Evolutionary conservation across 1,139 yeast genomes (phyloP), one percentile per base, ranked within the genome.

Genomic region (Taphrina communis): DNA sequence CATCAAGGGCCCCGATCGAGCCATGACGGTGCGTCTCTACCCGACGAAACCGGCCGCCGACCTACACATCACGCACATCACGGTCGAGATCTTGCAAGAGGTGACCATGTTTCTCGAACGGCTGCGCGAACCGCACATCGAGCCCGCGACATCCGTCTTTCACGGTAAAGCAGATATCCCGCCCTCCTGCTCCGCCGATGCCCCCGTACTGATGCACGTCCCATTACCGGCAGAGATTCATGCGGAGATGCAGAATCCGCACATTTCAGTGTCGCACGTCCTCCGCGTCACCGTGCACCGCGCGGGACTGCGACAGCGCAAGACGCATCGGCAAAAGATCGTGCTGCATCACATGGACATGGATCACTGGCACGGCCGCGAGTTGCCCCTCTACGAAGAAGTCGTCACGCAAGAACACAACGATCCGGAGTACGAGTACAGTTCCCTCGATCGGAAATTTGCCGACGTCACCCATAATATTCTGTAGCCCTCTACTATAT

Each of bases 1-100:
- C 39, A 58, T 58, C 42, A 58, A 58, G 35, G 62, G 62, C 6
- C 62, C 62, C n/a, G 62, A 58, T 8, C 42, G 62, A 9, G 31
- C 51, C 4, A 44, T 44, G 52, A 31, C 19, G 7, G n/a, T 58
- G 21, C 42, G 36, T 14, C 9, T 58, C 25, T 44, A 31, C 25
- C 51, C 62, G 21, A 44, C 52, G 8, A 25, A 17, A 14, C 41
- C 60, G 12, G 44, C 31, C 39, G 17, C 39, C 21, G 62, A 58
- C 8, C 19, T 58, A 11, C 51, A 58, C 46, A n/a, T 58, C 9
- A 58, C 62, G 7, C 39, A 58, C 53, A 14, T 58, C 62, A 19
- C 35, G 5, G 35, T 58, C 53, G 62, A 58, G 35, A 25, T 58
- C 12, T 14, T 42, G 21, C 62, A 58, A 31, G 41, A 58, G 8